These are phyloP conservation scores for Dactylellina sp. DNA, from an alignment of 2,329 filamentous ascomycete genomes.

Conservation along the genomic window DNA sequence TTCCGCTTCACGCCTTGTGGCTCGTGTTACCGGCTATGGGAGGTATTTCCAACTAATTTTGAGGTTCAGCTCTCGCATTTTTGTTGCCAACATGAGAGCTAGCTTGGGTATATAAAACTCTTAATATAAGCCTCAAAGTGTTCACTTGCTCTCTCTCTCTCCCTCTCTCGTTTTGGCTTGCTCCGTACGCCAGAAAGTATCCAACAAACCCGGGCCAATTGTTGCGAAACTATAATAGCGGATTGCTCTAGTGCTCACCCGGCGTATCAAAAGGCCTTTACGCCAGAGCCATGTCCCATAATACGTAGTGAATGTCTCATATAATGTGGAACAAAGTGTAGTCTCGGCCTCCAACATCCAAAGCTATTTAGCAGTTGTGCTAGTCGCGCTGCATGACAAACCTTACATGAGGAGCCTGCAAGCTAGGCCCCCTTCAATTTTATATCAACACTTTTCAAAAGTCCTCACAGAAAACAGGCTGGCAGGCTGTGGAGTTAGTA, in stretches of 20 bases:
- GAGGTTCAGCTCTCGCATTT: conserved; percentile 18
- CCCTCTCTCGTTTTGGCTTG: conserved; percentile 11
- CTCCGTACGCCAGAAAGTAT: conserved; percentile 19
- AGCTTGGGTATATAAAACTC: conserved; percentile 46
- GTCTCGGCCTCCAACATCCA: conserved; percentile 55
- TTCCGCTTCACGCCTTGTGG: neutral
- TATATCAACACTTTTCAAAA: conserved; percentile 48
- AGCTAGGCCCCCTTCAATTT: conserved; percentile 46
- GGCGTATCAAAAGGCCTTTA: conserved; percentile 9
- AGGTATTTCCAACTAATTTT: conserved; percentile 19
- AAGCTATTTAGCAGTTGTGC: conserved; percentile 48
- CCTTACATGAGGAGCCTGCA: conserved; percentile 49
- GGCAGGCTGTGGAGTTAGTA: conserved; percentile 41
- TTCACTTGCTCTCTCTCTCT: no score
- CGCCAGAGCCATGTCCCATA: conserved; percentile 19
- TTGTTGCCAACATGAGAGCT: conserved; percentile 31
- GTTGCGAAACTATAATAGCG: conserved; percentile 46
- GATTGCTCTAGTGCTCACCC: conserved; percentile 12
- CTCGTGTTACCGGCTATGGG: neutral
- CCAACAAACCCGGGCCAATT: conserved; percentile 40
- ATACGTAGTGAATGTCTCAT: conserved; percentile 51
- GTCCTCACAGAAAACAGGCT: conserved; percentile 19
- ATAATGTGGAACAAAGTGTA: conserved; percentile 45
- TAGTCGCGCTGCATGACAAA: conserved; percentile 54
- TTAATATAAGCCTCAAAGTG: conserved; percentile 19